Evolutionary conservation across 441 rosid genomes (phyloP).

Genomic region (Gossypium lobatum): DNA sequence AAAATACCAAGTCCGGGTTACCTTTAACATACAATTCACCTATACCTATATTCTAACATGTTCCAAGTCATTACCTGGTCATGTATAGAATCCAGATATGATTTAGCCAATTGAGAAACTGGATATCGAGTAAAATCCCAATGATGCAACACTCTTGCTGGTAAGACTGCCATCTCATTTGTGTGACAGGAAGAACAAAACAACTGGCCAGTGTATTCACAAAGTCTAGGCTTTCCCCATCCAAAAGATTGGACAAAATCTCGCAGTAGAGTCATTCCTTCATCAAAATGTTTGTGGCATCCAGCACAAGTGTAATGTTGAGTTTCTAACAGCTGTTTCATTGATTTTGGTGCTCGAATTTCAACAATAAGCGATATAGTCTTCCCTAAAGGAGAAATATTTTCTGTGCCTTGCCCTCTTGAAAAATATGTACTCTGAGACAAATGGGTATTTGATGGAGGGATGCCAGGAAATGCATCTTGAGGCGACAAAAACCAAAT

Average conservation of each 20-base stretch:
- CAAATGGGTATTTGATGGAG: slow-evolving; percentile 30
- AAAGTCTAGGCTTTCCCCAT: slow-evolving; percentile 87
- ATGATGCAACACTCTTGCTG: slow-evolving; percentile 82
- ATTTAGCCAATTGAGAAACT: slow-evolving; percentile 88
- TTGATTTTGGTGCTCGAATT: slow-evolving; percentile 55
- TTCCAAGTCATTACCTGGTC: slow-evolving; percentile 55
- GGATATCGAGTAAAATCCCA: slow-evolving; percentile 88
- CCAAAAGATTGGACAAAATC: slow-evolving; percentile 82
- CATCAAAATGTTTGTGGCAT: slow-evolving; percentile 84
- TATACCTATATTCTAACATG: background rate
- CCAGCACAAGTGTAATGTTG: slow-evolving; percentile 90
- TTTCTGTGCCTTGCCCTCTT: slow-evolving; percentile 32
- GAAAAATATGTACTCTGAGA: slow-evolving; percentile 34
- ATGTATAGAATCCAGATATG: slow-evolving; percentile 82
- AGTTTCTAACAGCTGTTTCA: slow-evolving; percentile 70
- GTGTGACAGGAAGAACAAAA: slow-evolving; percentile 90
- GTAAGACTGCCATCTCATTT: slow-evolving; percentile 78
- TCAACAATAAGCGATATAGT: slow-evolving; percentile 83
- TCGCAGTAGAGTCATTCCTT: slow-evolving; percentile 60
- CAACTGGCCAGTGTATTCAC: slow-evolving; percentile 86
- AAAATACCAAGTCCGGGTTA: background rate
- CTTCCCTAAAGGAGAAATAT: slow-evolving; percentile 58
- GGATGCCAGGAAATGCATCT: slow-evolving; percentile 46
- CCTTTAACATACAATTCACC: background rate
- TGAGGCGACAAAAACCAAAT: slow-evolving; percentile 71